phyloP scores from a whole-genome alignment of 2,329 filamentous ascomycete genomes.

The Sordariomycetes sp. region DNA sequence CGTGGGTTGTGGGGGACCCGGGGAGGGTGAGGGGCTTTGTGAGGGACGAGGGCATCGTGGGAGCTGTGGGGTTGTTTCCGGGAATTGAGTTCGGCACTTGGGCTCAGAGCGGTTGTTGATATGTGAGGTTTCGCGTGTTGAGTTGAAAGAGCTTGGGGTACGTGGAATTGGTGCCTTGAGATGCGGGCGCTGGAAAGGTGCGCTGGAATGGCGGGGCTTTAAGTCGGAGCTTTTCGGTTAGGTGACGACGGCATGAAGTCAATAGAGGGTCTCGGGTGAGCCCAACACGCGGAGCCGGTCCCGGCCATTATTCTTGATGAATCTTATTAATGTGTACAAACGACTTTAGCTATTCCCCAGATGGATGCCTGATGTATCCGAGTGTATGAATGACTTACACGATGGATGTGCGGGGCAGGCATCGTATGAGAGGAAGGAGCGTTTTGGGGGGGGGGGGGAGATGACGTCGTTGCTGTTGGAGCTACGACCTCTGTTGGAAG shows the following conservation, averaged over 20 bases:
- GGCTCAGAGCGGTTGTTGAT: background rate
- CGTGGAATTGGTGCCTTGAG: too few species aligned
- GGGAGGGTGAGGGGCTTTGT: conserved; percentile 19
- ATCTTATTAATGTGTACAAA: too few species aligned
- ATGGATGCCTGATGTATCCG: background rate
- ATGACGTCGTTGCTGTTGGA: background rate
- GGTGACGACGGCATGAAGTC: background rate
- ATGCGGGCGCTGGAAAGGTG: background rate
- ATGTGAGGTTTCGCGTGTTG: background rate
- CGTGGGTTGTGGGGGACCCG: conserved; percentile 13
- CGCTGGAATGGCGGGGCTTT: background rate
- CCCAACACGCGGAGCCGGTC: background rate
- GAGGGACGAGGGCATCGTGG: conserved; percentile 11
- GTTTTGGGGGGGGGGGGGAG: too few species aligned
- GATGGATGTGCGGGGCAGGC: background rate
- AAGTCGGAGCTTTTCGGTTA: background rate
- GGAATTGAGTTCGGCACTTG: background rate
- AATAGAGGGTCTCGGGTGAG: background rate
- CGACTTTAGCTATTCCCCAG: too few species aligned
- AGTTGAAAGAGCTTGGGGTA: background rate
- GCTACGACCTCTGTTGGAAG: too few species aligned
- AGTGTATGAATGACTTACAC: background rate
- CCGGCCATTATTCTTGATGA: background rate
- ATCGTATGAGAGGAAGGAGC: background rate
- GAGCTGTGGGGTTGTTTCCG: background rate